These are phyloP conservation scores for Anisogramma anomala DNA, from an alignment of 2,329 filamentous ascomycete species.

Conservation along the genomic window DNA sequence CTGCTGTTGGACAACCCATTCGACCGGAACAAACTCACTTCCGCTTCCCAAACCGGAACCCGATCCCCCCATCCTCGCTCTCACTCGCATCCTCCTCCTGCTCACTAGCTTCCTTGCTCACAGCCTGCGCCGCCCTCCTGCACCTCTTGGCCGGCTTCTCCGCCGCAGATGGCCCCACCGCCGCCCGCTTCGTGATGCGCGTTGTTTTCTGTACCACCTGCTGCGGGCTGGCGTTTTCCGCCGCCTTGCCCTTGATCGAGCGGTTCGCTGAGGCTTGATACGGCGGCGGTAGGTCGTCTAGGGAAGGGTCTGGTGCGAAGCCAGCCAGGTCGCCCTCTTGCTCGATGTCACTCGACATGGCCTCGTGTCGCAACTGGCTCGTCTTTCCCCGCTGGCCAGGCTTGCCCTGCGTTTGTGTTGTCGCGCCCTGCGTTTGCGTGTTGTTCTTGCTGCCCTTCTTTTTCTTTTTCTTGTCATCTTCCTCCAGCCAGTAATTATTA, in stretches of 20 bases:
- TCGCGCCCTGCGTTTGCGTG: conserved; percentile 12
- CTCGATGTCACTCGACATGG: conserved; percentile 27
- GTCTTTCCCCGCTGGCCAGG: neutral
- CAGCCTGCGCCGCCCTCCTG: conserved; percentile 16
- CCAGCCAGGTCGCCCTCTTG: no score
- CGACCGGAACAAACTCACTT: conserved; percentile 20
- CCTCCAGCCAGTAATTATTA: conserved; percentile 60
- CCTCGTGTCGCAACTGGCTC: conserved; percentile 8
- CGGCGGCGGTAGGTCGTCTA: no score
- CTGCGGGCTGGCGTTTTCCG: conserved; percentile 20
- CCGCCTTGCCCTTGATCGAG: conserved; percentile 24
- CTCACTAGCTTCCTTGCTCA: conserved; percentile 21
- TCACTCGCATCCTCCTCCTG: conserved; percentile 34
- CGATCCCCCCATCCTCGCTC: conserved; percentile 41
- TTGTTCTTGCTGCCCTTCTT: conserved; percentile 21
- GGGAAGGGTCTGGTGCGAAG: no score
- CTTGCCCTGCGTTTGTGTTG: neutral
- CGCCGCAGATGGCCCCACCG: conserved; percentile 23
- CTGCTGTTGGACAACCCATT: no score
- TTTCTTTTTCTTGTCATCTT: conserved; percentile 27
- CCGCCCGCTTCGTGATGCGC: conserved; percentile 22
- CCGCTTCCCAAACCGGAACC: conserved; percentile 44
- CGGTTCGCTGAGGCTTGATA: no score
- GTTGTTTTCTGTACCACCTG: conserved; percentile 16
- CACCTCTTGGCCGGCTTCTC: conserved; percentile 28